Percentiles rank a stretch among this genome's conserved stretches.
phyloP scores from a whole-genome alignment of 2,329 filamentous ascomycete species.

The Akanthomyces dipterigenus region DNA sequence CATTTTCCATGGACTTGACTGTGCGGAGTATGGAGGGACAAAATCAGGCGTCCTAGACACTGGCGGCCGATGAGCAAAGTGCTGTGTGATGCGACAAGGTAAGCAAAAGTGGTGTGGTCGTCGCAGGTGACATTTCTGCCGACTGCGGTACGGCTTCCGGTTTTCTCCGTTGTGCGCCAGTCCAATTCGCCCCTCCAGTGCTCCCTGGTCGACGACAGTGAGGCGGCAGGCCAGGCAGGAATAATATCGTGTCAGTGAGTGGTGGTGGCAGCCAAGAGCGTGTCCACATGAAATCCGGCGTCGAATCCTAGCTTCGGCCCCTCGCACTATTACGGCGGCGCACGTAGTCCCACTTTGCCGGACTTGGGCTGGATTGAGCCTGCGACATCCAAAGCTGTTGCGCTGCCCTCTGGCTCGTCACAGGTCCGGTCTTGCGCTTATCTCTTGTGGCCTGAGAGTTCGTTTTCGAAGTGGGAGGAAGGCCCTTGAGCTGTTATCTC shows the following conservation, averaged over 20 bases:
- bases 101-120: constrained; percentile 5
- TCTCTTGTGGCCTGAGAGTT: constrained; percentile 11
- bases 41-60: background rate
- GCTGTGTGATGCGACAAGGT: background rate
- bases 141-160: background rate
- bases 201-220: background rate
- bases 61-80: background rate
- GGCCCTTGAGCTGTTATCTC: background rate
- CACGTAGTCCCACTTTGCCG: background rate
- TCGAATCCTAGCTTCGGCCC: constrained; percentile 5
- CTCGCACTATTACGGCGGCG: background rate
- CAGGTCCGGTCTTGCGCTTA: constrained; percentile 1
- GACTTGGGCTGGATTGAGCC: background rate
- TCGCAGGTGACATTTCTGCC: background rate
- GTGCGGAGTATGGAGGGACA: background rate
- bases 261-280: background rate
- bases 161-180: constrained; percentile 2
- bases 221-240: background rate
- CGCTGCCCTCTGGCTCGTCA: background rate
- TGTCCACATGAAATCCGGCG: background rate
- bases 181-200: background rate
- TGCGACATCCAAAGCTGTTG: background rate
- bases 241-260: background rate
- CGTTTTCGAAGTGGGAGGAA: background rate
- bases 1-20: background rate